phyloP scores from a whole-genome alignment of 306 rosid species.

The Hylodesmum podocarpum region DNA sequence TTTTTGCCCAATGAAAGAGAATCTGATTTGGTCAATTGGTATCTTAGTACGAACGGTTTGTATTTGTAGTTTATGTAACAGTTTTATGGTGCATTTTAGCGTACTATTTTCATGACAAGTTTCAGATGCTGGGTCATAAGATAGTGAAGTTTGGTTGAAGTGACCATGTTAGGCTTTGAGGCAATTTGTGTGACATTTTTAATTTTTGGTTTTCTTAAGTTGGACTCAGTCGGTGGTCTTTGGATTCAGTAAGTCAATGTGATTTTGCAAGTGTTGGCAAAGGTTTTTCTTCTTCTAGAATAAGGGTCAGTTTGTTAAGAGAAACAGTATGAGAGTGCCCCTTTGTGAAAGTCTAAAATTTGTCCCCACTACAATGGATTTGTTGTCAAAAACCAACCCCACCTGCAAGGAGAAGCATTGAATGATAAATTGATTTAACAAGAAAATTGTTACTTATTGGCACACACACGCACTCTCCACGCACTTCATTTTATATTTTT shows the following conservation, averaged over 20 bases:
- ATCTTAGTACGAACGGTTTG: slow-evolving; percentile 12
- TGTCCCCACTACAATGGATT: background rate
- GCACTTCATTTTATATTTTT: background rate
- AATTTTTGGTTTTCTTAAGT: background rate
- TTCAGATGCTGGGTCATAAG: background rate
- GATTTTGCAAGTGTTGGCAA: background rate
- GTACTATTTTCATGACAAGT: slow-evolving; percentile 20
- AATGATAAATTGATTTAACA: background rate
- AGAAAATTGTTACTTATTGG: background rate
- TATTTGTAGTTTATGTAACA: background rate
- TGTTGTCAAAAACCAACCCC: slow-evolving; percentile 1
- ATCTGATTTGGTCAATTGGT: background rate
- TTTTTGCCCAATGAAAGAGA: background rate
- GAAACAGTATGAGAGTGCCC: background rate
- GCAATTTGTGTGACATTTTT: background rate
- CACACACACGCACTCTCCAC: background rate
- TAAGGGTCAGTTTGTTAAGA: background rate
- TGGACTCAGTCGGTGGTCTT: slow-evolving; percentile 34
- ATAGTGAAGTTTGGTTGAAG: background rate
- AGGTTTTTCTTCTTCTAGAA: background rate
- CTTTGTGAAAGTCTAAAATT: background rate
- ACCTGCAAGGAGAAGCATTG: background rate
- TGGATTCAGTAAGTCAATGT: slow-evolving; percentile 19
- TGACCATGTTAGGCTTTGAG: background rate
- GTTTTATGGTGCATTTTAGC: background rate